These are phyloP conservation scores for Acrocalymma vagum DNA, from an alignment of 2,329 filamentous ascomycete species.

Conservation along the genomic window DNA sequence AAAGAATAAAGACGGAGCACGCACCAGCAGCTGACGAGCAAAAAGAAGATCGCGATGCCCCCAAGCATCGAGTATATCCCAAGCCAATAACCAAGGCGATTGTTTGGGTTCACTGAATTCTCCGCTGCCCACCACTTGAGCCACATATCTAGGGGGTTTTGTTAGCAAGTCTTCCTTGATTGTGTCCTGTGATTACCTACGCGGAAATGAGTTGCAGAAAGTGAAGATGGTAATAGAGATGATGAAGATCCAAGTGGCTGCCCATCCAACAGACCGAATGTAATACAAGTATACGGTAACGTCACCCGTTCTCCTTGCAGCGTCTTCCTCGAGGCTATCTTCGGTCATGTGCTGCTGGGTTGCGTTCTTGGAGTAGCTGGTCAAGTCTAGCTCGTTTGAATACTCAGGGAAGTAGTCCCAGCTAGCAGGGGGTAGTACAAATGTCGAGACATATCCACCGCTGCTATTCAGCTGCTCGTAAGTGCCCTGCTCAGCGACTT, in stretches of 20 bases:
- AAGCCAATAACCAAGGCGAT: constrained; percentile 20
- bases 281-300: constrained; percentile 28
- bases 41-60: too few species aligned
- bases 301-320: constrained; percentile 20
- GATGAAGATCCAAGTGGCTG: constrained; percentile 12
- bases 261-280: constrained; percentile 15
- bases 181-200: too few species aligned
- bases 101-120: constrained; percentile 25
- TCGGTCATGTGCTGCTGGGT: constrained; percentile 5
- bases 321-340: constrained; percentile 9
- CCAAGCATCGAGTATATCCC: too few species aligned
- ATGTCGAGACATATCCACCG: too few species aligned
- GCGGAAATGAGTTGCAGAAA: constrained; percentile 21
- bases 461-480: too few species aligned
- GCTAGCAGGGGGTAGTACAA: too few species aligned
- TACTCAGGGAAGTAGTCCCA: too few species aligned
- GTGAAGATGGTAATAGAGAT: constrained; percentile 14
- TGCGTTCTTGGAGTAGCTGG: constrained; percentile 11
- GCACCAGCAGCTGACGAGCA: too few species aligned
- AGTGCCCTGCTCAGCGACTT: too few species aligned
- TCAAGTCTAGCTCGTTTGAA: constrained; percentile 15
- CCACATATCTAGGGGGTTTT: too few species aligned
- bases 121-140: constrained; percentile 56
- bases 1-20: too few species aligned
- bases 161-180: too few species aligned